Evolutionary conservation across 2,329 filamentous ascomycete species (phyloP).

Genomic region (Scytalidium lignicola): DNA sequence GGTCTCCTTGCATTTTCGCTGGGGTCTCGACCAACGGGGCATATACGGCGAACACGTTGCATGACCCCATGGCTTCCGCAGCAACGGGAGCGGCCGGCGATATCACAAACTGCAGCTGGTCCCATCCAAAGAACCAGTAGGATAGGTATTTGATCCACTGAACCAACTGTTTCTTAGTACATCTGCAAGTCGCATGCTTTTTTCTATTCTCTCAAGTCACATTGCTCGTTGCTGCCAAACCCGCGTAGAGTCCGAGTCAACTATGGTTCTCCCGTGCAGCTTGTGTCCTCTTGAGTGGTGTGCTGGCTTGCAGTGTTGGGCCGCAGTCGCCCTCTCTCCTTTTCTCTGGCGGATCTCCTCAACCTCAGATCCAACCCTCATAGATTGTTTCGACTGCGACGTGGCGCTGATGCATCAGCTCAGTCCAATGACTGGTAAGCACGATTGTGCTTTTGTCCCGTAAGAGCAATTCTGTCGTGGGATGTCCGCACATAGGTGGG

Average conservation of each 20-base stretch:
- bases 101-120: constrained; percentile 1
- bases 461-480: constrained; percentile 21
- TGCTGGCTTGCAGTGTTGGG: constrained; percentile 24
- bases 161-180: constrained; percentile 20
- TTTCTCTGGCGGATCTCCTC: constrained; percentile 12
- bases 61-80: constrained; percentile 14
- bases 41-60: constrained; percentile 28
- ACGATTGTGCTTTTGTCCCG: constrained; percentile 24
- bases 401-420: constrained; percentile 22
- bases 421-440: constrained; percentile 22
- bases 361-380: constrained; percentile 7
- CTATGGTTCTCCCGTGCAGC: constrained; percentile 5
- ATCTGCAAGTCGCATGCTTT: constrained; percentile 14
- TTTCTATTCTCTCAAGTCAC: constrained; percentile 4
- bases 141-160: constrained; percentile 15
- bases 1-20: constrained; percentile 3
- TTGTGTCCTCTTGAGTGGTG: constrained; percentile 16
- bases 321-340: neutral
- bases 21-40: constrained; percentile 12
- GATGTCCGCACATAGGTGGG: constrained; percentile 7
- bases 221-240: constrained; percentile 12
- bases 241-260: constrained; percentile 10
- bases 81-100: constrained; percentile 5
- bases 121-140: constrained; percentile 17
- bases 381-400: constrained; percentile 19